Percentiles rank a stretch among this genome's conserved stretches.
Evolutionary conservation across 2,329 filamentous ascomycete genomes (phyloP).

Genomic region (Thielaviopsis euricoi): DNA sequence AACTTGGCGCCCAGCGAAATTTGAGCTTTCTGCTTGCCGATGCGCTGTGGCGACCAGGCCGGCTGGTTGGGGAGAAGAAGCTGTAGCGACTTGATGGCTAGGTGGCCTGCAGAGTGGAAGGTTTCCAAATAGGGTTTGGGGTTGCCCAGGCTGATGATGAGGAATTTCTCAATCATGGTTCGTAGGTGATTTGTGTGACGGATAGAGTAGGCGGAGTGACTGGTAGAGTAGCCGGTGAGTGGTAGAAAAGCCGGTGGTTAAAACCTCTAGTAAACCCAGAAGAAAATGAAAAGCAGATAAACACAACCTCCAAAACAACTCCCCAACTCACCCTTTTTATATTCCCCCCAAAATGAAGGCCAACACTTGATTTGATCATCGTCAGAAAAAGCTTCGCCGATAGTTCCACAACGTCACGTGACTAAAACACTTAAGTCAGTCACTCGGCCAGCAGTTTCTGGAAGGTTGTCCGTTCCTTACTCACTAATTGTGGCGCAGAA

Average conservation of each 20-base stretch:
- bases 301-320: neutral
- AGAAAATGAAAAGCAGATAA: too few relatives aligned
- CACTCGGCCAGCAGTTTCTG: neutral
- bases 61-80: conserved; percentile 30
- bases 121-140: conserved; percentile 58
- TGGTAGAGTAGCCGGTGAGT: too few relatives aligned
- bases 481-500: neutral
- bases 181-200: neutral
- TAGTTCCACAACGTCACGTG: neutral
- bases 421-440: too few relatives aligned
- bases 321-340: neutral
- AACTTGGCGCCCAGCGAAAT: conserved; percentile 34
- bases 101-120: conserved; percentile 77
- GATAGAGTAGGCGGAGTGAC: too few relatives aligned
- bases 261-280: too few relatives aligned
- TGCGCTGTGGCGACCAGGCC: conserved; percentile 28
- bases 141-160: conserved; percentile 81
- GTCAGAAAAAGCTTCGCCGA: neutral
- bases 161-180: conserved; percentile 31
- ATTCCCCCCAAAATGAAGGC: neutral
- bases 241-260: too few relatives aligned
- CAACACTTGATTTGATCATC: neutral
- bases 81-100: conserved; percentile 47
- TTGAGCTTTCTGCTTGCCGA: conserved; percentile 35
- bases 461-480: neutral